These are phyloP conservation scores for Solanum arcanum DNA, from an alignment of 257 asterid genomes.

Conservation along the genomic window DNA sequence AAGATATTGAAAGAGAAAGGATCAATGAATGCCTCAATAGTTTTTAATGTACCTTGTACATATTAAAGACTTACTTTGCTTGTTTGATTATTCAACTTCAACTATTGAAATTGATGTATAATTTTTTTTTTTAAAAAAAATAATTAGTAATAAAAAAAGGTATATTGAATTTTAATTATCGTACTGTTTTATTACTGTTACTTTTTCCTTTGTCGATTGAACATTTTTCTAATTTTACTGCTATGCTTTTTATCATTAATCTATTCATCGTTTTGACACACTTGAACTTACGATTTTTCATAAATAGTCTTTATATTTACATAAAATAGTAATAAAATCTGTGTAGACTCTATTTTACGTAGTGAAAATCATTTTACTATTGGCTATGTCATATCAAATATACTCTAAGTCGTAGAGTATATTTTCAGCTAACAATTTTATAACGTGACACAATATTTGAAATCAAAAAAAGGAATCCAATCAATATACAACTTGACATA, in stretches of 20 bases:
- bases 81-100: background rate
- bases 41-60: background rate
- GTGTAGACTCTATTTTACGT: background rate
- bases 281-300: no score
- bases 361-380: background rate
- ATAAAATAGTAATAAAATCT: no score
- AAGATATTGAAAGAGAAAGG: background rate
- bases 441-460: background rate
- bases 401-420: background rate
- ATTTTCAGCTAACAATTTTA: background rate
- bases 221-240: background rate
- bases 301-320: no score
- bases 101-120: background rate
- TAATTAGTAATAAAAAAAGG: background rate
- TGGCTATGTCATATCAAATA: background rate
- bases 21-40: background rate
- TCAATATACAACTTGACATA: background rate
- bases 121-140: background rate
- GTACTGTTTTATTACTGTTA: no score
- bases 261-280: no score
- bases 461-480: background rate
- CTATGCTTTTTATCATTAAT: no score
- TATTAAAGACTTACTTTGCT: background rate
- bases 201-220: background rate
- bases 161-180: no score